Evolutionary conservation across 495 filamentous ascomycete genomes (phyloP).

Genomic region (Tricharina praecox): DNA sequence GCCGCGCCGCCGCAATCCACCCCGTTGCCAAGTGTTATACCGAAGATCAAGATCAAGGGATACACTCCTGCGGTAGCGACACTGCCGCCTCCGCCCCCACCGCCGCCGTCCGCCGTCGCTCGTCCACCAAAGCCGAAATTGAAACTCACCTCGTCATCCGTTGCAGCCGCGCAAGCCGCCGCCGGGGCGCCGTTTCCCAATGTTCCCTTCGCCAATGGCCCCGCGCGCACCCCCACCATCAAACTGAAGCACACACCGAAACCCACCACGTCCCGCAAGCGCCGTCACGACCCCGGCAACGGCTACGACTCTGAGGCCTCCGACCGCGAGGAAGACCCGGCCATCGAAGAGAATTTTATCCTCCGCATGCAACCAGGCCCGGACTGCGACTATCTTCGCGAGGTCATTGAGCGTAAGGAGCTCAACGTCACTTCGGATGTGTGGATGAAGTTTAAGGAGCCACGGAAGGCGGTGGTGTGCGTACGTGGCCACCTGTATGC

Average conservation of each 20-base stretch:
- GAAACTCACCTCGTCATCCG: constrained; percentile 37
- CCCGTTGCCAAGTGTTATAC: constrained; percentile 27
- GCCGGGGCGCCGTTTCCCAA: too few relatives aligned
- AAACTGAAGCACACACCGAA: constrained; percentile 43
- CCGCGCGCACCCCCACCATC: constrained; percentile 28
- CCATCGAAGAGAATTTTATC: constrained; percentile 74
- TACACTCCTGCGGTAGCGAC: not conserved
- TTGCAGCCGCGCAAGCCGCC: constrained; percentile 26
- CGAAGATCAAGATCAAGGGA: not conserved
- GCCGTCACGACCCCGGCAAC: constrained; percentile 40
- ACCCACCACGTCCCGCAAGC: constrained; percentile 32
- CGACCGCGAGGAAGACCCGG: constrained; percentile 70
- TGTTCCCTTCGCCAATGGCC: constrained; percentile 10
- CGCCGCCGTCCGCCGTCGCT: not conserved
- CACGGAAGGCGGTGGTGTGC: constrained; percentile 52
- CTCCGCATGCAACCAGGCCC: constrained; percentile 72
- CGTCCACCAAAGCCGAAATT: constrained; percentile 26
- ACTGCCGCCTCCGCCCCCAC: not conserved
- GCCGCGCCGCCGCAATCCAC: not conserved
- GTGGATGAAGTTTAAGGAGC: constrained; percentile 60
- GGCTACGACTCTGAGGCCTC: constrained; percentile 96
- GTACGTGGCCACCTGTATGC: constrained; percentile 59
- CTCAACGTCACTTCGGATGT: constrained; percentile 62
- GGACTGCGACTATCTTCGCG: constrained; percentile 64
- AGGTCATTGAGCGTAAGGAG: constrained; percentile 50